These are phyloP conservation scores for Discostella stelligeroides DNA, from an alignment of 108 stramenopile species.

Conservation along the genomic window DNA sequence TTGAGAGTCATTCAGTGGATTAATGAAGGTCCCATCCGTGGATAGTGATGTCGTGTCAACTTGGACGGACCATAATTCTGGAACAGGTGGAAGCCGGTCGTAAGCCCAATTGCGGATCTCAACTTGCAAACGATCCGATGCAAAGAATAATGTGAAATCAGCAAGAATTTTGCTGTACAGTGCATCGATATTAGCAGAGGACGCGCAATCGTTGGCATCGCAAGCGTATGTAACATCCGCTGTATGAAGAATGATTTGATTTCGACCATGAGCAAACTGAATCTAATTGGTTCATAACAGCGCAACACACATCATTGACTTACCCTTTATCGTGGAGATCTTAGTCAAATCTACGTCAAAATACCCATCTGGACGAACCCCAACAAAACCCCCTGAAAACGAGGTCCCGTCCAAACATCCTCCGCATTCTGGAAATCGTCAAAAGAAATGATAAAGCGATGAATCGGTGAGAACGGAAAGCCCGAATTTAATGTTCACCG, in stretches of 20 bases:
- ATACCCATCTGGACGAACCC: conserved; percentile 3
- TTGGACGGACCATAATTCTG: neutral
- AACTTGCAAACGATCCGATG: conserved; percentile 3
- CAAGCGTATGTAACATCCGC: conserved; percentile 18
- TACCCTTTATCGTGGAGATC: conserved; percentile 2
- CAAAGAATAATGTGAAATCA: conserved; percentile 16
- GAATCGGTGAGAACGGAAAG: neutral
- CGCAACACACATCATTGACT: neutral
- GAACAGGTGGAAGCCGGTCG: conserved; percentile 7
- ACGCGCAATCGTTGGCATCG: conserved; percentile 7
- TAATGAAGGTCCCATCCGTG: conserved; percentile 15
- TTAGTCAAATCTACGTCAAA: neutral
- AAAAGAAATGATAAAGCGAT: neutral
- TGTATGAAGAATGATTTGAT: neutral
- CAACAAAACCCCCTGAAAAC: conserved; percentile 6
- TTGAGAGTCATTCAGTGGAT: conserved; percentile 10
- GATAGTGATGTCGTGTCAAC: conserved; percentile 9
- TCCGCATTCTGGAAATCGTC: conserved; percentile 17
- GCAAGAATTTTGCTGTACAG: conserved; percentile 20
- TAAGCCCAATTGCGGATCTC: conserved; percentile 20
- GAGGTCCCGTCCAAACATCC: conserved; percentile 19
- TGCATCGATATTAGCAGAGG: conserved; percentile 1
- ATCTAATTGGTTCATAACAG: neutral
- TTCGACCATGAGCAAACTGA: neutral
- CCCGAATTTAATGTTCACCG: neutral